Conservation (phyloP, 2,329 filamentous ascomycete species). For the Beauveria sp. region DNA sequence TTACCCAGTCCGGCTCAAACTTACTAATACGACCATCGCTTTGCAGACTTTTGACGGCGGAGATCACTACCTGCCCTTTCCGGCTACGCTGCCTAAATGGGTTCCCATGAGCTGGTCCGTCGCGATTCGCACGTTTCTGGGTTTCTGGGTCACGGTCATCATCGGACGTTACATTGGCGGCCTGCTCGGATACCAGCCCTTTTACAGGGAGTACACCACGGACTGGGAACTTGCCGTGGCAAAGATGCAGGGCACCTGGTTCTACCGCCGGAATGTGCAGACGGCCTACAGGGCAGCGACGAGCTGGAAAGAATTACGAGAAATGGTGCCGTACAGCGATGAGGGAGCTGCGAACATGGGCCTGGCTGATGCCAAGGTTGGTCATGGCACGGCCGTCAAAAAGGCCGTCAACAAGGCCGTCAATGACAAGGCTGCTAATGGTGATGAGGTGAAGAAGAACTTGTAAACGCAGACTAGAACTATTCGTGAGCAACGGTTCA, state of each 20-base stretch:
- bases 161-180: neutral
- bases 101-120: neutral
- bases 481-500: too few species aligned
- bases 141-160: neutral
- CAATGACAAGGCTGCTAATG: neutral
- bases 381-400: too few species aligned
- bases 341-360: neutral
- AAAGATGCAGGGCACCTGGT: neutral
- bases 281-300: neutral
- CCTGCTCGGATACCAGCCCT: neutral
- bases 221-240: neutral
- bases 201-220: neutral
- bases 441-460: neutral
- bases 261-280: neutral
- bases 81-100: neutral
- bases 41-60: neutral
- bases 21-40: neutral
- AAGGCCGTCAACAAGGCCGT: neutral
- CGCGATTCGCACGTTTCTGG: neutral
- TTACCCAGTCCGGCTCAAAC: neutral
- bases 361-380: neutral
- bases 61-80: neutral
- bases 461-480: neutral
- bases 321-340: neutral
- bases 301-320: neutral